phyloP scores from a whole-genome alignment of 1,284 basidiomycete species.

The Exobasidium rhododendri region DNA sequence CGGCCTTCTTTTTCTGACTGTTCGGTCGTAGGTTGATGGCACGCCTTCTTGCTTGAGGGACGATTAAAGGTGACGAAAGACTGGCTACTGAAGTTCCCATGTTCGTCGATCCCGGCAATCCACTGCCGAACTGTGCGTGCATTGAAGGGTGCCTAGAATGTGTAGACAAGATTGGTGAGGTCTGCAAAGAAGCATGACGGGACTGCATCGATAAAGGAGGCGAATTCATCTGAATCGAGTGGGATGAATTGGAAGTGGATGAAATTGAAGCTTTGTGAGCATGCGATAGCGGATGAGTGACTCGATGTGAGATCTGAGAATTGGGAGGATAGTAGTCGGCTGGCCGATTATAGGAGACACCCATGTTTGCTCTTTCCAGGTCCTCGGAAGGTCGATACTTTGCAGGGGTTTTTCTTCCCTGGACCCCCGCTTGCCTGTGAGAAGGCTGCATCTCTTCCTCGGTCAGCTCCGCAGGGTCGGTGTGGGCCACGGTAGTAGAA shows the following conservation, averaged over 20 bases:
- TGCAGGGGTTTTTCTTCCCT: conserved; percentile 17
- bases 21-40: conserved; percentile 25
- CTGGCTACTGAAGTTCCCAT: background rate
- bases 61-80: conserved; percentile 29
- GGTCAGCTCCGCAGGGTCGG: conserved; percentile 17
- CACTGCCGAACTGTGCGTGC: background rate
- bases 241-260: conserved; percentile 20
- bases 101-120: background rate
- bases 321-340: conserved; percentile 4
- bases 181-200: conserved; percentile 7
- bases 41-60: conserved; percentile 42
- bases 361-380: background rate
- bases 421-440: conserved; percentile 21
- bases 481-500: background rate
- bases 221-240: conserved; percentile 27
- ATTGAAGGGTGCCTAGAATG: background rate
- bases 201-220: background rate
- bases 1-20: conserved; percentile 19
- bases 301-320: conserved; percentile 19
- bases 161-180: background rate
- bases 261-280: conserved; percentile 26
- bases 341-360: conserved; percentile 2
- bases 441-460: conserved; percentile 19
- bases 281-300: conserved; percentile 33
- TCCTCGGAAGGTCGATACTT: conserved; percentile 10